Conservation (phyloP, 2,329 filamentous ascomycete species). For the Epichloe hybrida region DNA sequence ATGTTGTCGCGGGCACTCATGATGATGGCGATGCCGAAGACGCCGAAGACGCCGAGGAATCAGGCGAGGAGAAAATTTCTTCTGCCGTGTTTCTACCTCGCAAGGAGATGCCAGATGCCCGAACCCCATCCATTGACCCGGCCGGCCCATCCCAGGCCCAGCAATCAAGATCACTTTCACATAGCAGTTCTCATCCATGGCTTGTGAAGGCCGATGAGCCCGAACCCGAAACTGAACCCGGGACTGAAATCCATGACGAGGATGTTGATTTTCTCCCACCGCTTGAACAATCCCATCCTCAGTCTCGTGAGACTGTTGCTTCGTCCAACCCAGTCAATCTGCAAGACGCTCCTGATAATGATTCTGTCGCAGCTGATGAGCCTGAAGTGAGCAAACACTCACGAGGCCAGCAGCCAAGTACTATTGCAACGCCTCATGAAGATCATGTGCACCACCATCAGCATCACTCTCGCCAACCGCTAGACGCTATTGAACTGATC, state of each 20-base stretch:
- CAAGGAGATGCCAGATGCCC: conserved; percentile 36
- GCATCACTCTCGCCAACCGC: conserved; percentile 42
- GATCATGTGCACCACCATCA: conserved; percentile 40
- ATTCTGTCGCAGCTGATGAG: conserved; percentile 27
- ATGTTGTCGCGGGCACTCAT: background rate
- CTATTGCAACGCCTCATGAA: conserved; percentile 28
- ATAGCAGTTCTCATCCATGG: conserved; percentile 34
- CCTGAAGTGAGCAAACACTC: conserved; percentile 22
- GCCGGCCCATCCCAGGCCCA: conserved; percentile 28
- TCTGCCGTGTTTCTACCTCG: conserved; percentile 74
- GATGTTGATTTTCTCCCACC: conserved; percentile 11
- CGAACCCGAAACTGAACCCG: conserved; percentile 22
- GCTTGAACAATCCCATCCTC: conserved; percentile 13
- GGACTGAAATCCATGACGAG: conserved; percentile 14
- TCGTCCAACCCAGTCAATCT: conserved; percentile 19
- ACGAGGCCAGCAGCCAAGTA: conserved; percentile 18
- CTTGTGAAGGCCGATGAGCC: conserved; percentile 44
- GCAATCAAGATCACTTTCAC: conserved; percentile 31
- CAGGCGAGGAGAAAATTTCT: conserved; percentile 75
- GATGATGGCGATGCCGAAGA: conserved; percentile 20
- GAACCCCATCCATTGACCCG: conserved; percentile 17
- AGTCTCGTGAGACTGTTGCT: conserved; percentile 17
- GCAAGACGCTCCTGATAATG: conserved; percentile 24
- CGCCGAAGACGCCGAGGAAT: conserved; percentile 38
- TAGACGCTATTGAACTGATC: conserved; percentile 89